Evolutionary conservation across 2,329 filamentous ascomycete genomes (phyloP).

Genomic region (Aureobasidium zeae): DNA sequence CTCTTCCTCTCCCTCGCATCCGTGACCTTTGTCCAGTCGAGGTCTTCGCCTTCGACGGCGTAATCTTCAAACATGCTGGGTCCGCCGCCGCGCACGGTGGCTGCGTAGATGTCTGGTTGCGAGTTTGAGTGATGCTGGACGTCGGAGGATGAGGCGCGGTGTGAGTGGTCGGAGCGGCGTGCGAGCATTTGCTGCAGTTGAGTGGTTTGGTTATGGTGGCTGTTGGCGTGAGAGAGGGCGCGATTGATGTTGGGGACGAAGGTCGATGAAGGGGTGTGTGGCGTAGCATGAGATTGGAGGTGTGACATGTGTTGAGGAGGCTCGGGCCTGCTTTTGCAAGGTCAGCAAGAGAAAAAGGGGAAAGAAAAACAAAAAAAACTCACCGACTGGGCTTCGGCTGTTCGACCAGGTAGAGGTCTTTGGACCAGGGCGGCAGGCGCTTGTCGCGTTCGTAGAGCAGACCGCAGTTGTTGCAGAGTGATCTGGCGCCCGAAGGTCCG

Average conservation of each 20-base stretch:
- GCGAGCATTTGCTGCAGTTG: too few relatives aligned
- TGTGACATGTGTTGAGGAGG: conserved; percentile 2
- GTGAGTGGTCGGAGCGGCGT: too few relatives aligned
- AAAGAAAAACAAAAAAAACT: not conserved
- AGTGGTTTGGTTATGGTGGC: not conserved
- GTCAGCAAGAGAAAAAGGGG: not conserved
- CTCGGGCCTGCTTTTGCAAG: not conserved
- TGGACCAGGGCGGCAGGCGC: conserved; percentile 68
- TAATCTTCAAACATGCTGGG: conserved; percentile 22
- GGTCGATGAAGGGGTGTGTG: conserved; percentile 3
- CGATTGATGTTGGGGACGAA: conserved; percentile 17
- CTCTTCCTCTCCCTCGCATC: conserved; percentile 31
- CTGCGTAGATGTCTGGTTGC: conserved; percentile 19
- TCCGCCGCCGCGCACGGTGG: conserved; percentile 18
- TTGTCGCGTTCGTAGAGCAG: conserved; percentile 81
- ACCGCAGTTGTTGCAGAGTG: conserved; percentile 88
- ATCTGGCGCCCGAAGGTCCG: conserved; percentile 73
- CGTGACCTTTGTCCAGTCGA: conserved; percentile 32
- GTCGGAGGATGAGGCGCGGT: too few relatives aligned
- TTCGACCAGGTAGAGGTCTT: conserved; percentile 52
- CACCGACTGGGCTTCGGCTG: conserved; percentile 23
- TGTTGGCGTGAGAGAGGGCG: not conserved
- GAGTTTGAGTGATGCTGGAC: conserved; percentile 13
- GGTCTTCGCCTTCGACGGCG: conserved; percentile 32
- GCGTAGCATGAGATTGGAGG: too few relatives aligned